Percentiles rank a stretch among this genome's conserved stretches.
These are phyloP conservation scores for Wickerhamiella siamensis DNA, from an alignment of 805 yeast species.

Conservation along the genomic window DNA sequence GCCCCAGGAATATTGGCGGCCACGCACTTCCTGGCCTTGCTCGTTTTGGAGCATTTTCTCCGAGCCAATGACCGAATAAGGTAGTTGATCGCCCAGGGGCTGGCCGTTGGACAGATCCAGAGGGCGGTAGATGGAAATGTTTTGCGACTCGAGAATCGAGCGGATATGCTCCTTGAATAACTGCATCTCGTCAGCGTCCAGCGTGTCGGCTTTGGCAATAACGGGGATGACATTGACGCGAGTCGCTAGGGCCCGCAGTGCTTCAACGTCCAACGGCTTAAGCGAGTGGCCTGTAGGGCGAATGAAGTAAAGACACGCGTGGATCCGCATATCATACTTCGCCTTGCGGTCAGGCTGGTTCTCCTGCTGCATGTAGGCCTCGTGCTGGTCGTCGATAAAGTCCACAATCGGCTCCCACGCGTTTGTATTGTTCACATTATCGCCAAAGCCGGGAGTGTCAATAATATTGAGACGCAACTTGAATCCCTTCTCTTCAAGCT, in stretches of 20 bases:
- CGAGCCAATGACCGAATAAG: slow-evolving; percentile 62
- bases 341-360: slow-evolving; percentile 51
- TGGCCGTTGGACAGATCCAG: slow-evolving; percentile 20
- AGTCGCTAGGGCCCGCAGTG: slow-evolving; percentile 54
- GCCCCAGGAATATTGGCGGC: slow-evolving; percentile 79
- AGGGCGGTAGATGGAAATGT: slow-evolving; percentile 43
- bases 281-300: slow-evolving; percentile 52
- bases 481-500: slow-evolving; percentile 46
- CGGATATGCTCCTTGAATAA: slow-evolving; percentile 41
- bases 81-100: slow-evolving; percentile 32
- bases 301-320: slow-evolving; percentile 73
- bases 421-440: slow-evolving; percentile 69
- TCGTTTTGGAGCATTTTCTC: slow-evolving; percentile 32
- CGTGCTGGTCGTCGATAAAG: slow-evolving; percentile 73
- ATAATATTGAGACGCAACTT: slow-evolving; percentile 45
- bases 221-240: slow-evolving; percentile 75
- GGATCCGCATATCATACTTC: slow-evolving; percentile 54
- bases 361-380: slow-evolving; percentile 54
- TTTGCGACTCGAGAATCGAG: slow-evolving; percentile 36
- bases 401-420: slow-evolving; percentile 80
- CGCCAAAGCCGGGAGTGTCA: slow-evolving; percentile 80
- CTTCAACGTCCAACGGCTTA: slow-evolving; percentile 52
- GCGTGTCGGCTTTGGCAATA: slow-evolving; percentile 65
- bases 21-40: slow-evolving; percentile 42
- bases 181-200: slow-evolving; percentile 41